Percentiles rank a stretch among this genome's conserved stretches.
Conservation (phyloP, 2,329 filamentous ascomycete species). For the Xylaria sp. region DNA sequence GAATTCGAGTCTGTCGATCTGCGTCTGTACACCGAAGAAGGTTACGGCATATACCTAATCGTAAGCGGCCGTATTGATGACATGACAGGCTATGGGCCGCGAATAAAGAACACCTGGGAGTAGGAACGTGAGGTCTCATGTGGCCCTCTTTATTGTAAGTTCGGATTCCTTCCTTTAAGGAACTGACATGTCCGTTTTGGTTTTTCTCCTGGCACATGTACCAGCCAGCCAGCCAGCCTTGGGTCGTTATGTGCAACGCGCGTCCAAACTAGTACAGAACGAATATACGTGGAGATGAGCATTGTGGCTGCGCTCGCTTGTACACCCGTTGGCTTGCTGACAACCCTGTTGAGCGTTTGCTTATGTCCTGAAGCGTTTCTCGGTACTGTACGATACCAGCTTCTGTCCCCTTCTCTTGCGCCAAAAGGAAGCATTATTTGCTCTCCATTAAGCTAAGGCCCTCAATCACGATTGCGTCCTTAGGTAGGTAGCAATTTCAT, state of each 20-base stretch:
- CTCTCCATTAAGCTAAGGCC: neutral
- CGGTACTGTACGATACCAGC: neutral
- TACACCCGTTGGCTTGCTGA: constrained; percentile 2
- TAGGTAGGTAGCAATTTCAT: constrained; percentile 14
- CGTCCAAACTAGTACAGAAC: constrained; percentile 19
- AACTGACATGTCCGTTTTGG: constrained; percentile 23
- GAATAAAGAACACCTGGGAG: neutral
- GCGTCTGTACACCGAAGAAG: neutral
- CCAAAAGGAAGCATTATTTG: neutral
- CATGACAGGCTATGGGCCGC: neutral
- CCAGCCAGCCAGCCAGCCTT: neutral
- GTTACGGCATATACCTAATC: neutral
- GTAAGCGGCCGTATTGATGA: neutral
- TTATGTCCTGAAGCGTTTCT: neutral
- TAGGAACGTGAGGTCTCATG: constrained; percentile 19
- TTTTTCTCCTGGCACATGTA: neutral
- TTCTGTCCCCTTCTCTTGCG: neutral
- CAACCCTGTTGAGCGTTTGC: constrained; percentile 9
- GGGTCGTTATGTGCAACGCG: constrained; percentile 17
- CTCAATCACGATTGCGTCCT: neutral
- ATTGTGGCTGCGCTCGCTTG: constrained; percentile 30
- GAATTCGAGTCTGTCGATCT: constrained; percentile 5
- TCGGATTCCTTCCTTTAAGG: constrained; percentile 16
- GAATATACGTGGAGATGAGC: constrained; percentile 25
- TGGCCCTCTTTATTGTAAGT: constrained; percentile 7